Evolutionary conservation across 371 early-diverging fungal genomes (phyloP).

Genomic region (Capniomyces stellatus): DNA sequence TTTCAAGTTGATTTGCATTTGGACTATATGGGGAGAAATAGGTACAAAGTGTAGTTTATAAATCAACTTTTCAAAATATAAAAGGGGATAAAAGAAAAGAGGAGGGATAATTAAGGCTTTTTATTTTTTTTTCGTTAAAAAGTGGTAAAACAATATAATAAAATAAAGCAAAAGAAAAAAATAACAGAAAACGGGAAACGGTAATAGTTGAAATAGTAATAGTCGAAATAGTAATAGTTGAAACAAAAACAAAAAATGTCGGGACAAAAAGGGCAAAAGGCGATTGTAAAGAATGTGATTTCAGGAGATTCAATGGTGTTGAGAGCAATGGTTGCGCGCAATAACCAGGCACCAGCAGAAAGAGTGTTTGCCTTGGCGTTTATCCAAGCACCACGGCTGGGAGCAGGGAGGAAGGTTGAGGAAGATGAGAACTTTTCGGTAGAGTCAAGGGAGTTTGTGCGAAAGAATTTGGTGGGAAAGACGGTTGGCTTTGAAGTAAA

Average conservation of each 20-base stretch:
- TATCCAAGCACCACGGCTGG: slow-evolving; percentile 71
- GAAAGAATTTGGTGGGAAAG: slow-evolving; percentile 72
- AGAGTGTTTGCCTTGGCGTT: slow-evolving; percentile 61
- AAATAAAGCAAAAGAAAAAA: too few relatives aligned
- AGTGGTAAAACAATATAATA: too few relatives aligned
- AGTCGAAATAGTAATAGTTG: not conserved
- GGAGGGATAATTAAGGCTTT: too few relatives aligned
- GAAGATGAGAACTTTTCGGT: slow-evolving; percentile 79
- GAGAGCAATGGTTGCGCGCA: slow-evolving; percentile 51
- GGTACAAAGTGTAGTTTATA: too few relatives aligned
- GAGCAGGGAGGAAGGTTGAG: slow-evolving; percentile 43
- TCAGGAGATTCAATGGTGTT: slow-evolving; percentile 85
- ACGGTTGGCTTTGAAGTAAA: slow-evolving; percentile 70
- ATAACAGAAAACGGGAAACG: too few relatives aligned
- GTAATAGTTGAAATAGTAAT: not conserved
- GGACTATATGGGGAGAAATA: too few relatives aligned
- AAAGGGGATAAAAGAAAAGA: too few relatives aligned
- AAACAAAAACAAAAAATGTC: not conserved
- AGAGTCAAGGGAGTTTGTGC: slow-evolving; percentile 72
- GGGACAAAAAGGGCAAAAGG: slow-evolving; percentile 22
- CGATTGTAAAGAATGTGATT: slow-evolving; percentile 64
- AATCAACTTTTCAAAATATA: too few relatives aligned
- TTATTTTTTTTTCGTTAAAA: too few relatives aligned
- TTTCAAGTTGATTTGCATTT: too few relatives aligned
- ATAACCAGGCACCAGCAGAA: slow-evolving; percentile 66